phyloP scores from a whole-genome alignment of 192 early-diverging fungal species.

The Piromyces sp. region DNA sequence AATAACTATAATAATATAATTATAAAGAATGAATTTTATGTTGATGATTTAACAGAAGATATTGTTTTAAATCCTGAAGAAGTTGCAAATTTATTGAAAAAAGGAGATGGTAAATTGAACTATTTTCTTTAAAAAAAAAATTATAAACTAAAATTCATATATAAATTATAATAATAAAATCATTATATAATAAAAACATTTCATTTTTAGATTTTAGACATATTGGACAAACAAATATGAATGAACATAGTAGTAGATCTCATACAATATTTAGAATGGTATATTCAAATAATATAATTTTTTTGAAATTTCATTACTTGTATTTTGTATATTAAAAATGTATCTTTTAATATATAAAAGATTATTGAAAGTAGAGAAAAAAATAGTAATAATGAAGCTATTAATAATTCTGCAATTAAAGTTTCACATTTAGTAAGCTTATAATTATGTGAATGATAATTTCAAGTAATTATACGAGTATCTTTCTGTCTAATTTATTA shows the following conservation, averaged over 20 bases:
- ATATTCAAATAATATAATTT: not conserved
- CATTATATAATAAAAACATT: too few species aligned
- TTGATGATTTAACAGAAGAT: slow-evolving; percentile 24
- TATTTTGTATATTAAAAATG: too few species aligned
- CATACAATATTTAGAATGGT: slow-evolving; percentile 6
- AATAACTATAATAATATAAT: too few species aligned
- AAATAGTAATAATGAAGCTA: not conserved
- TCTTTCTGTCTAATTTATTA: too few species aligned
- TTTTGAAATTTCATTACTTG: too few species aligned
- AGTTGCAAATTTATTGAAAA: slow-evolving; percentile 15
- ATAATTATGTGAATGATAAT: too few species aligned
- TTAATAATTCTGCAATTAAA: not conserved
- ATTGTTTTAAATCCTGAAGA: slow-evolving; percentile 22
- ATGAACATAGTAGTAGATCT: slow-evolving; percentile 6
- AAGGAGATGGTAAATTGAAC: slow-evolving; percentile 16
- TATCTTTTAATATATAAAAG: not conserved
- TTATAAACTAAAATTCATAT: not conserved
- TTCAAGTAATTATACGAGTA: too few species aligned
- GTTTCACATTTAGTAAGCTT: slow-evolving; percentile 1
- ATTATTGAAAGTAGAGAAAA: slow-evolving; percentile 4
- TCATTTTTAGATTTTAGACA: slow-evolving; percentile 1
- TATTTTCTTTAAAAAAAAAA: too few species aligned
- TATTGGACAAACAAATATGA: slow-evolving; percentile 6
- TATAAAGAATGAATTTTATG: slow-evolving; percentile 23
- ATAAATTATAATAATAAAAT: too few species aligned